A percentile compares a stretch with the other conserved stretches of the same genome.
These are phyloP conservation scores for Digitaria exilis DNA, from an alignment of 202 grass and related monocot species.

Conservation along the genomic window DNA sequence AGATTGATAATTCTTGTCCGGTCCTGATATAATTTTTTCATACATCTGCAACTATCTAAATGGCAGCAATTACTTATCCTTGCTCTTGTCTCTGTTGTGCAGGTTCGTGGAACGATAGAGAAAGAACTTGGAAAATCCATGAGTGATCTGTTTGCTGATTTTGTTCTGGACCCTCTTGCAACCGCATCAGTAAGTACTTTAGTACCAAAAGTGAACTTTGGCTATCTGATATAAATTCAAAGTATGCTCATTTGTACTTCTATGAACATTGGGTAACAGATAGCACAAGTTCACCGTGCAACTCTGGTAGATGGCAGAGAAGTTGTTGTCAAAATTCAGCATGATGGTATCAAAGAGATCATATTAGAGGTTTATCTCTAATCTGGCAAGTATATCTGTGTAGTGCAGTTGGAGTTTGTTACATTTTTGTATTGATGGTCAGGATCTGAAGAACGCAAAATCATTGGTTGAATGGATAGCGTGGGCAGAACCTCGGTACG, in stretches of 20 bases:
- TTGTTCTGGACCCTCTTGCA: conserved; percentile 84
- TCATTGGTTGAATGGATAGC: conserved; percentile 94
- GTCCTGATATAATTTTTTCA: background rate
- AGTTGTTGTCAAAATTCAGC: conserved; percentile 99
- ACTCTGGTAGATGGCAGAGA: conserved; percentile 79
- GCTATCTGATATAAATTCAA: conserved; percentile 37
- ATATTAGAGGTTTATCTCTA: conserved; percentile 87
- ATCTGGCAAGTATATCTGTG: conserved; percentile 15
- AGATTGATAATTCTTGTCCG: conserved; percentile 24
- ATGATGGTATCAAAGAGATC: conserved; percentile 88
- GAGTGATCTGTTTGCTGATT: conserved; percentile 77
- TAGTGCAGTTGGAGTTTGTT: conserved; percentile 6
- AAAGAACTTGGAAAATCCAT: conserved; percentile 83
- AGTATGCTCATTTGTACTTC: conserved; percentile 32
- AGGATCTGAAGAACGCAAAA: conserved; percentile 99
- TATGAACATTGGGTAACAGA: conserved; percentile 56
- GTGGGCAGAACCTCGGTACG: conserved; percentile 95
- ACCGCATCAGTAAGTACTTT: conserved; percentile 87
- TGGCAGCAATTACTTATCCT: background rate
- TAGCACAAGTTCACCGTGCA: conserved; percentile 97
- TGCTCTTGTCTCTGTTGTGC: conserved; percentile 28
- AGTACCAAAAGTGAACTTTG: conserved; percentile 35
- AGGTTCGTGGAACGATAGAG: conserved; percentile 89
- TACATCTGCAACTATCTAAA: background rate
- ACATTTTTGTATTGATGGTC: conserved; percentile 37